Evolutionary conservation across 1,284 basidiomycete genomes (phyloP), one percentile per base, ranked within the genome.

Genomic region (Pholiota adiposa): DNA sequence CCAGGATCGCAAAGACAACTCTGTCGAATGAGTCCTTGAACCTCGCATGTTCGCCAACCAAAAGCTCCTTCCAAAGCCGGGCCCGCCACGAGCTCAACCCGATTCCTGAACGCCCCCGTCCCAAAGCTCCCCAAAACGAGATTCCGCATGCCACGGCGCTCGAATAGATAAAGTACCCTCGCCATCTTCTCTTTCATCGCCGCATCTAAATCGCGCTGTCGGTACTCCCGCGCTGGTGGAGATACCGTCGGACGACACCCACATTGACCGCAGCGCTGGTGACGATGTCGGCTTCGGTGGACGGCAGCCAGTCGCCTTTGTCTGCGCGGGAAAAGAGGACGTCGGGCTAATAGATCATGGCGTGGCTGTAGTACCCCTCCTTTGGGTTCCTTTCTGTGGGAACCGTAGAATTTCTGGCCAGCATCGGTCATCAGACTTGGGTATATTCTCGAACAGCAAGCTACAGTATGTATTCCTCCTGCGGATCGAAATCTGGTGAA

Each of bases 51-150:
- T 76, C 69, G 6, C 69, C 72, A 2, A 76, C 71, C 52, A 90
- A 67, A 19, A 90, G 69, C 53, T 88, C 84, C 31, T 77, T 84
- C 86, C 87, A 90, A 33, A 87, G 78, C 51, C 70, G n/a, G n/a
- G n/a, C n/a, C 71, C 1, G 86, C 88, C 25, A 89, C 79, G 44
- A 76, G 73, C 53, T 74, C 70, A 11, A 90, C 82, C 38, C 78
- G 75, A 69, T 90, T 91, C 63, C 74, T 74, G 71, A 90, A 91
- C 6, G 87, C 88, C 0, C 89, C 89, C 0, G 88, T 90, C 14
- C 89, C 89, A 72, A 89, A 91, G 65, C 84, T 86, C 38, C 89
- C 89, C 36, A 91, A 70, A 2, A 91, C 86, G 48, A 90, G 57
- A 63, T 84, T 78, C 63, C 75, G 75, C n/a, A 82, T 80, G 2